A percentile compares a stretch with the other conserved stretches of the same genome.
Conservation (phyloP, 2,329 filamentous ascomycete genomes). For the Fusarium sp. region DNA sequence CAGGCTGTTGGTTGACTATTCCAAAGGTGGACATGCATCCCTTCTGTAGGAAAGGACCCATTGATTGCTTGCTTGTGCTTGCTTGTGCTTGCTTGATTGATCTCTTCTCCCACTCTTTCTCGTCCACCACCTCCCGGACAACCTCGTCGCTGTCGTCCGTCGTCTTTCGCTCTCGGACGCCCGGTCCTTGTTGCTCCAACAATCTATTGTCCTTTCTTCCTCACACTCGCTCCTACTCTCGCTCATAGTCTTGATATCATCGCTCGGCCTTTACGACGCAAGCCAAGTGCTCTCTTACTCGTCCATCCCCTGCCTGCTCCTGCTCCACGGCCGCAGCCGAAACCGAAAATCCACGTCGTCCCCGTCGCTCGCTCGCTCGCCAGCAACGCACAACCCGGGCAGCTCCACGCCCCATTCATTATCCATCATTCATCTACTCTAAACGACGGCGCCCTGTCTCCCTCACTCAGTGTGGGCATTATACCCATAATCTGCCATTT, state of each 20-base stretch:
- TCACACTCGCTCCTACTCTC: conserved; percentile 26
- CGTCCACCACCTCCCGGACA: conserved; percentile 13
- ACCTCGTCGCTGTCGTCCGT: conserved; percentile 31
- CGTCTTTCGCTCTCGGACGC: conserved; percentile 14
- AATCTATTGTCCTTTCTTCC: background rate
- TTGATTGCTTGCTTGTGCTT: background rate
- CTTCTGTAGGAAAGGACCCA: background rate
- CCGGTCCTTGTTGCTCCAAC: conserved; percentile 14
- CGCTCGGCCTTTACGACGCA: conserved; percentile 19
- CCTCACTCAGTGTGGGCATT: conserved; percentile 26
- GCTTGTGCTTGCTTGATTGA: conserved; percentile 20
- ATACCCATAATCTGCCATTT: conserved; percentile 18
- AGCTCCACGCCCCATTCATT: conserved; percentile 39
- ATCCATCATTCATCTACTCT: conserved; percentile 37
- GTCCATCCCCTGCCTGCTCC: conserved; percentile 13
- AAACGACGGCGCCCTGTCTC: conserved; percentile 41
- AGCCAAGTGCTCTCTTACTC: conserved; percentile 9
- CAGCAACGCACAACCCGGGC: conserved; percentile 24
- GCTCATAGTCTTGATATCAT: conserved; percentile 6
- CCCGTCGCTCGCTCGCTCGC: conserved; percentile 33
- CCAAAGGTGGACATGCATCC: conserved; percentile 1
- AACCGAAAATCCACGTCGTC: conserved; percentile 36
- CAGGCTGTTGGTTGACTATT: conserved; percentile 29
- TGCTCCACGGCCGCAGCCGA: conserved; percentile 24
- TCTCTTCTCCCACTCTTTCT: conserved; percentile 14